phyloP scores from a whole-genome alignment of 495 filamentous ascomycete species.

The Pyrenopolyporus hunteri region DNA sequence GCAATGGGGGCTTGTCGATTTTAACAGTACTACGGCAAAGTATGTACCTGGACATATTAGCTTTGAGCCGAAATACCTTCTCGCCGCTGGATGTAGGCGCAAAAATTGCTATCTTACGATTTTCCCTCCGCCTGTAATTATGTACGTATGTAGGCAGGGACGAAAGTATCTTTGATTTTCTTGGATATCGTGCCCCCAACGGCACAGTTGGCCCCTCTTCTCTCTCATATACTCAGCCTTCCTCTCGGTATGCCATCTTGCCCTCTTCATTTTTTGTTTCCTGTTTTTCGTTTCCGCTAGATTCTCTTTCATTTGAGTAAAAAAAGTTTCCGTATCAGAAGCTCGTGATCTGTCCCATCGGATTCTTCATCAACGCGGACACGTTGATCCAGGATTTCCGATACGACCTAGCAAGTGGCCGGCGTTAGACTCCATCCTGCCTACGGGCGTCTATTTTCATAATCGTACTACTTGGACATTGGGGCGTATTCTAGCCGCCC shows the following conservation, averaged over 20 bases:
- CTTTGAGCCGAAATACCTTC: slow-evolving; percentile 19
- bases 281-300: slow-evolving; percentile 8
- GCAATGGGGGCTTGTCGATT: slow-evolving; percentile 18
- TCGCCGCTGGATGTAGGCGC: slow-evolving; percentile 11
- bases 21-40: slow-evolving; percentile 1
- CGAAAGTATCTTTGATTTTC: slow-evolving; percentile 21
- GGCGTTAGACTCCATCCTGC: slow-evolving; percentile 33
- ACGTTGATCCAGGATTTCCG: slow-evolving; percentile 33
- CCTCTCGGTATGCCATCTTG: slow-evolving; percentile 15
- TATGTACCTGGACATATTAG: slow-evolving; percentile 15
- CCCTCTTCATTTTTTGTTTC: slow-evolving; percentile 8
- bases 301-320: background rate
- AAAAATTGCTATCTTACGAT: slow-evolving; percentile 14
- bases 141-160: slow-evolving; percentile 17
- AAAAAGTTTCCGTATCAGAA: slow-evolving; percentile 19
- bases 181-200: slow-evolving; percentile 13
- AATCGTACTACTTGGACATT: slow-evolving; percentile 42
- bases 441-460: slow-evolving; percentile 43
- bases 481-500: slow-evolving; percentile 36
- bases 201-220: slow-evolving; percentile 12
- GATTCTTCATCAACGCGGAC: slow-evolving; percentile 27
- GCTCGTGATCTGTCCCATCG: slow-evolving; percentile 25
- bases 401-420: slow-evolving; percentile 33
- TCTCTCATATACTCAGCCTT: slow-evolving; percentile 29
- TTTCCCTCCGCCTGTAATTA: too few species aligned